Conservation (phyloP, 1,284 basidiomycete species). For the Filobasidium uniguttulatum region DNA sequence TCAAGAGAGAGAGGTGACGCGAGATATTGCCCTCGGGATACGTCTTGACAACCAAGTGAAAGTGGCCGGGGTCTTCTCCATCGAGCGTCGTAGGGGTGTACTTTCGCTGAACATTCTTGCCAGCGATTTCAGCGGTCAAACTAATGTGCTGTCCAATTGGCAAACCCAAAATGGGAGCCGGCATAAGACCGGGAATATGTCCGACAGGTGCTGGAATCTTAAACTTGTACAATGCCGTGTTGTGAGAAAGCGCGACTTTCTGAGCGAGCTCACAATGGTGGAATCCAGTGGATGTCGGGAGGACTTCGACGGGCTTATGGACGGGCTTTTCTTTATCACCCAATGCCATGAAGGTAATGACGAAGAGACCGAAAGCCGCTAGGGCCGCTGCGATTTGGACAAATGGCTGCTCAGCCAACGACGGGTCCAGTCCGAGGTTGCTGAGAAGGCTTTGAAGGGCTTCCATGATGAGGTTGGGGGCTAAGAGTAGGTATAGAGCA, state of each 20-base stretch:
- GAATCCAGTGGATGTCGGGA: constrained; percentile 43
- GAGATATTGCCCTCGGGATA: constrained; percentile 97
- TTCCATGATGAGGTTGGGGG: too few species aligned
- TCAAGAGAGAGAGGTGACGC: constrained; percentile 61
- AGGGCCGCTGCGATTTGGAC: too few species aligned
- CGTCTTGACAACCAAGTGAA: constrained; percentile 94
- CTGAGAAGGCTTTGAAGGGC: too few species aligned
- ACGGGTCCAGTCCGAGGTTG: too few species aligned
- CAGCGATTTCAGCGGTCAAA: constrained; percentile 75
- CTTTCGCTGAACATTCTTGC: constrained; percentile 75
- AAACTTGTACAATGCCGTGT: constrained; percentile 69
- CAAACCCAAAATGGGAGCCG: constrained; percentile 59
- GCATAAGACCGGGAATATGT: constrained; percentile 11
- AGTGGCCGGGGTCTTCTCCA: constrained; percentile 70
- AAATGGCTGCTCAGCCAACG: too few species aligned
- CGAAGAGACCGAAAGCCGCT: too few species aligned
- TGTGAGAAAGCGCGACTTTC: constrained; percentile 79
- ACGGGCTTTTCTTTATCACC: constrained; percentile 7
- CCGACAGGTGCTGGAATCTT: constrained; percentile 12
- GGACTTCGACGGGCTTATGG: constrained; percentile 7
- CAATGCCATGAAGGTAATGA: background rate
- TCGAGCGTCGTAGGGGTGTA: constrained; percentile 93
- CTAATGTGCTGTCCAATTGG: constrained; percentile 96
- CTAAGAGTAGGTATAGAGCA: too few species aligned
- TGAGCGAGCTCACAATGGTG: constrained; percentile 65